Base-by-base conservation (phyloP, 768 basidiomycete species). In the Paxillus ammoniavirescens region DNA sequence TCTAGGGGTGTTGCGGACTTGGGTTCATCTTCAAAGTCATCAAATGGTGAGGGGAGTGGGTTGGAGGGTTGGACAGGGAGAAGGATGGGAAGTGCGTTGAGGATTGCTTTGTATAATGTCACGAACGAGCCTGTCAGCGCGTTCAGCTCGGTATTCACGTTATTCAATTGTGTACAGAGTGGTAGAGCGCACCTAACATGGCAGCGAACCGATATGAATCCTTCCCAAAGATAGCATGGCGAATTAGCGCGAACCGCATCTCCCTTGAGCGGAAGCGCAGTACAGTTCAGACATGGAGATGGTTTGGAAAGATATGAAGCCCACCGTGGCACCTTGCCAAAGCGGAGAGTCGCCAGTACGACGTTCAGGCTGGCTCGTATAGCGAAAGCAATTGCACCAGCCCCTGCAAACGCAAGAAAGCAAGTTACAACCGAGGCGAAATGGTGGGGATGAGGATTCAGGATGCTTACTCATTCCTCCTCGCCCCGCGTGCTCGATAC, bases 181-280 rank as follows among this genome's bases (percentile, higher is more conserved):
- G 21, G 45, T 40, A 57, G 7, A 51, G 55, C 52, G 1, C 26
- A 86, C 91, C 93, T 36, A 98, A 75, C 92, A 95, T 95, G 0
- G 86, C 83, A 4, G 86, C 91, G 58, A 96, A 95, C 17, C 94
- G 76, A 64, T 88, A 80, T 0, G 91, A 86, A 63, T 97, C 94
- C 40, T 75, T 57, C 0, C 93, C 93, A 59, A 97, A 90, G 42
- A 96, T 74, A 0, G 93, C 94, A 72, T 82, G 89, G 4, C 87
- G 82, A 47, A 97, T 77, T 21, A 93, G 67, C 4, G 81, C 70
- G 8, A 89, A 70, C 9, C 88, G 82, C 50, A 79, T 70, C n/a
- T 82, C 73, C 61, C 90, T 93, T 61, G 5, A 49, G 23, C n/a
- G 44, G 26, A 41, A 10, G 44, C 33, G n/a, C 36, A 40, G 18